These are phyloP conservation scores for Psidium guajava DNA, from an alignment of 345 rosid genomes.

Conservation along the genomic window DNA sequence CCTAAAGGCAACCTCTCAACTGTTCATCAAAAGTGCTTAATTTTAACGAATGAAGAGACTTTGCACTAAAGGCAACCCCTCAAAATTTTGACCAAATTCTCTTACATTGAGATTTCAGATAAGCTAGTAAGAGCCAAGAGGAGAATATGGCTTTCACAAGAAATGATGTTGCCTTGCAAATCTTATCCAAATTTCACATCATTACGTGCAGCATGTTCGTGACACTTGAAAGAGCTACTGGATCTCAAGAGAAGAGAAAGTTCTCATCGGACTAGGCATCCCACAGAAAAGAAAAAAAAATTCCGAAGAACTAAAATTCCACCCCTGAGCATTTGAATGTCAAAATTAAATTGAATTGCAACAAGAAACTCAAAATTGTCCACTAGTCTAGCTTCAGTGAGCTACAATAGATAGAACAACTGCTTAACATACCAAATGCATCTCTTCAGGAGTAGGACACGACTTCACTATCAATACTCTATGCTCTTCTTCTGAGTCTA, in stretches of 20 bases:
- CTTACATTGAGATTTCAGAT: background rate
- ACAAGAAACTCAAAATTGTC: background rate
- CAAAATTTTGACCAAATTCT: background rate
- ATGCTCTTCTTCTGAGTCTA: background rate
- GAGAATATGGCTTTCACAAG: background rate
- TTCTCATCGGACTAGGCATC: background rate
- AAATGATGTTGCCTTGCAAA: background rate
- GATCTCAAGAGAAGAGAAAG: background rate
- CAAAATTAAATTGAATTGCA: background rate
- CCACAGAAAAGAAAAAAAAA: background rate
- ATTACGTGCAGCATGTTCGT: background rate
- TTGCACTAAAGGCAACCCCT: background rate
- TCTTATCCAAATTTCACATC: background rate
- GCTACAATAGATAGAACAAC: background rate
- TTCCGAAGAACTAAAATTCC: background rate
- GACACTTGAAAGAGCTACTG: background rate
- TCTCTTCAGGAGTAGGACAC: background rate
- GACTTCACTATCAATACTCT: background rate
- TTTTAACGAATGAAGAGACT: background rate
- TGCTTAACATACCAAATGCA: background rate
- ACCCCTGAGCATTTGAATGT: background rate
- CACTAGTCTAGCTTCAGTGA: background rate
- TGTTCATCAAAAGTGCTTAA: background rate
- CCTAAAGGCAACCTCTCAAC: background rate
- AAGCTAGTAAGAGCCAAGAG: background rate